Base-by-base conservation (phyloP, 495 filamentous ascomycete species). In the Margaritispora aquatica region DNA sequence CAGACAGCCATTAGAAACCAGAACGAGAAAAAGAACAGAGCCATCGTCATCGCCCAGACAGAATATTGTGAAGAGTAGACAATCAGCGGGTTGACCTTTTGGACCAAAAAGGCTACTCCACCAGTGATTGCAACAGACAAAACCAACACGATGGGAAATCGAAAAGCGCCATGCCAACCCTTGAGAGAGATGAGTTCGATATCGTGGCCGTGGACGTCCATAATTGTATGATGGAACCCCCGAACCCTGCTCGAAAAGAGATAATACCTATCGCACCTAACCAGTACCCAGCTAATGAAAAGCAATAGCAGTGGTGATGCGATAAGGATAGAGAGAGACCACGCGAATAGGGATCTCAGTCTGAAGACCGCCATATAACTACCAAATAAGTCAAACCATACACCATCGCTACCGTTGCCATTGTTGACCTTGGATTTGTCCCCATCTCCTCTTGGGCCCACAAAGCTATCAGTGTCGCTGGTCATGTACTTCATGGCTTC, bases 361-460 rank as follows among this genome's bases (percentile, higher is more conserved):
- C 75, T 75, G 64, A 96, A 88, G 17, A 97, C 79, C 21, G 87
- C 88, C 68, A 97, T 90, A 1, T 76, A 77, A 54, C 78, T 81
- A 34, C 94, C 94, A 57, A 96, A 96, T 1, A 97, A 70, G 70
- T 97, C 94, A 68, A 97, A 98, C 90, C 91, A 98, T 22, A 97
- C 93, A 48, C 84, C 88, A 62, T 80, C 71, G 38, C 80, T 83
- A 13, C 90, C 88, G 20, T 72, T 75, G 15, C 88, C 87, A 62
- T 84, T 88, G 59, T 82, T 73, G 0, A 91, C 82, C 63, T 81
- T 84, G 20, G 80, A 80, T 49, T 64, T 67, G 44, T 75, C 69
- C 9, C 74, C 67, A 52, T 89, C 85, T 21, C 78, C 73, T 24
- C 77, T 71, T 19, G 74, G 61, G 52, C 89, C 89, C 66, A 71